A percentile compares a stretch with the other conserved stretches of the same genome.
phyloP scores from a whole-genome alignment of 1,139 yeast species.

The Yueomyces sp. region DNA sequence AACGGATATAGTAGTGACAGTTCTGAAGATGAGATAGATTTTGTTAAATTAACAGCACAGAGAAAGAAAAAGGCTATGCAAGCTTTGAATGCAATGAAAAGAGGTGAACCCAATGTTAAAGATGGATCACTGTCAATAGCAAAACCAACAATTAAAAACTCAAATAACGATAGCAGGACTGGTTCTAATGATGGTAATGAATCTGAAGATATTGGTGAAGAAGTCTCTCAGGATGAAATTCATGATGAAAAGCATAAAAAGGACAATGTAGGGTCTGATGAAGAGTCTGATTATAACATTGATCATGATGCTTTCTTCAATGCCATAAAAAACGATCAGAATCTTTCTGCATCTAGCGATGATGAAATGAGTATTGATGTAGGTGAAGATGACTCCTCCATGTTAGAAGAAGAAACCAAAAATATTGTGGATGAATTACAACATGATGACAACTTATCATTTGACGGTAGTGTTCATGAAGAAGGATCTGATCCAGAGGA shows the following conservation, averaged over 20 bases:
- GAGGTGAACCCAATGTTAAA: constrained; percentile 2
- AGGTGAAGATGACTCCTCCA: constrained; percentile 41
- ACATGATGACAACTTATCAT: constrained; percentile 27
- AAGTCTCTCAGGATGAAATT: constrained; percentile 24
- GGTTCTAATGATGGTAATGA: constrained; percentile 26
- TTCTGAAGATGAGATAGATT: constrained; percentile 58
- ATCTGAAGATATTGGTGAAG: constrained; percentile 63
- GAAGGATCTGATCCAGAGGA: constrained; percentile 21
- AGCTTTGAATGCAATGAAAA: constrained; percentile 36
- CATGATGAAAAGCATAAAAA: constrained; percentile 7
- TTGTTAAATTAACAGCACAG: constrained; percentile 56
- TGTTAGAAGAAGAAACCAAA: constrained; percentile 34
- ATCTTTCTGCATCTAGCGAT: constrained; percentile 8
- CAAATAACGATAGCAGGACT: not conserved
- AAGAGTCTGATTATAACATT: constrained; percentile 54
- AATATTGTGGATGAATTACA: constrained; percentile 30
- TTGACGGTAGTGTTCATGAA: constrained; percentile 23
- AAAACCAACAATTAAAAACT: not conserved
- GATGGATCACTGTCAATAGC: not conserved
- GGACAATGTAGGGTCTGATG: constrained; percentile 3
- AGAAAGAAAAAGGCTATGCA: constrained; percentile 44
- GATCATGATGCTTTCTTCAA: constrained; percentile 62
- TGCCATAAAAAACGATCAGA: constrained; percentile 37
- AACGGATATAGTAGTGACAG: constrained; percentile 33
- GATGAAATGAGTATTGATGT: constrained; percentile 36